A percentile compares a stretch with the other conserved stretches of the same genome.
Conservation (phyloP, 345 rosid genomes). For the Microthlaspi erraticum region DNA sequence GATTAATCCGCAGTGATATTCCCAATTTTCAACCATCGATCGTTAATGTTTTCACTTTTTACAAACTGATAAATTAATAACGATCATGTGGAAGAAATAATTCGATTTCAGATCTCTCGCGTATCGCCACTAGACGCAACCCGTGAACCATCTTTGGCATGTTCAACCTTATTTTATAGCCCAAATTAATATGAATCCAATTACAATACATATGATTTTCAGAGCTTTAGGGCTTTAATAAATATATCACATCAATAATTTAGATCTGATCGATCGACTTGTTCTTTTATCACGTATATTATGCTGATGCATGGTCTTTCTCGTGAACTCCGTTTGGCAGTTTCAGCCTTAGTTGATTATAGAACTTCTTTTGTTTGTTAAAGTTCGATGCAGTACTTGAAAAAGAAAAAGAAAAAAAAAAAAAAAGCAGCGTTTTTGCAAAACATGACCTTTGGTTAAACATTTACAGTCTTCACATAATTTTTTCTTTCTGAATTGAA, state of each 20-base stretch:
- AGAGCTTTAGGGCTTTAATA: constrained; percentile 8
- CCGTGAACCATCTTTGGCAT: constrained; percentile 38
- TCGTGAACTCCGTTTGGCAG: constrained; percentile 22
- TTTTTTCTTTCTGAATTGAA: too few relatives aligned
- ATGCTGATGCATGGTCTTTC: constrained; percentile 15
- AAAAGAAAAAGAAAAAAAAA: too few relatives aligned
- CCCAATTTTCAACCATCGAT: too few relatives aligned
- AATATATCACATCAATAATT: constrained; percentile 18
- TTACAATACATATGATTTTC: not conserved
- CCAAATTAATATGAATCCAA: constrained; percentile 11
- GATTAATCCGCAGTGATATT: too few relatives aligned
- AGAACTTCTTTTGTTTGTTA: not conserved
- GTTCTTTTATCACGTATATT: constrained; percentile 5
- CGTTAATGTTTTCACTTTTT: not conserved
- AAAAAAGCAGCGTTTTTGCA: not conserved
- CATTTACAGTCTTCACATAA: too few relatives aligned
- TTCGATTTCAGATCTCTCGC: constrained; percentile 22
- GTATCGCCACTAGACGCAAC: constrained; percentile 5
- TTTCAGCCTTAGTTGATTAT: constrained; percentile 10
- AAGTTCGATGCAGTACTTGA: not conserved
- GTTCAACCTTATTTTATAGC: constrained; percentile 9
- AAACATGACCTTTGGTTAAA: too few relatives aligned
- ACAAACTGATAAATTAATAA: not conserved
- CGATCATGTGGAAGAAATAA: constrained; percentile 27
- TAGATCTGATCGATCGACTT: not conserved